These are phyloP conservation scores for Scheffersomyces titani DNA, from an alignment of 1,139 yeast species.

Conservation along the genomic window DNA sequence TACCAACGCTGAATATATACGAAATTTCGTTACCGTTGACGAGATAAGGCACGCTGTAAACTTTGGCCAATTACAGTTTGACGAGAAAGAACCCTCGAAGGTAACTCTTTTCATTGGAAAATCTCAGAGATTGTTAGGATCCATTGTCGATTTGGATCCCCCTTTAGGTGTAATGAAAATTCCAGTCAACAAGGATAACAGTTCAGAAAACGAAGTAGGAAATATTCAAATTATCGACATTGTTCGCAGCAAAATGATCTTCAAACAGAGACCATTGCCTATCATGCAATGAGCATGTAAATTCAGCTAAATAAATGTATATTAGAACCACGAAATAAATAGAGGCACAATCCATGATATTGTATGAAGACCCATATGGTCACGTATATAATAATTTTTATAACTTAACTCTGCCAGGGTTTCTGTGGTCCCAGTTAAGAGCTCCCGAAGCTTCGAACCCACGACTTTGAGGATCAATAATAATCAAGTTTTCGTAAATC, in stretches of 20 bases:
- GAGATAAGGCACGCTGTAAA: conserved; percentile 49
- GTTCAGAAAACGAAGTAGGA: conserved; percentile 9
- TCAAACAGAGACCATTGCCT: conserved; percentile 69
- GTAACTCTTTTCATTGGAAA: conserved; percentile 65
- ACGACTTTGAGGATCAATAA: conserved; percentile 16
- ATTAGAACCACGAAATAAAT: conserved; percentile 4
- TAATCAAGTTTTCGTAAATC: conserved; percentile 49
- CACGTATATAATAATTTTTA: conserved; percentile 1
- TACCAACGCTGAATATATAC: conserved; percentile 22
- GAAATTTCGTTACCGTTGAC: conserved; percentile 34
- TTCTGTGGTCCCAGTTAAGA: conserved; percentile 29
- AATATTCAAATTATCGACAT: conserved; percentile 57
- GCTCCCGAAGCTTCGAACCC: conserved; percentile 19
- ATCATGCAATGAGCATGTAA: conserved; percentile 51
- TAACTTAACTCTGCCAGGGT: conserved; percentile 14
- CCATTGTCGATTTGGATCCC: conserved; percentile 52
- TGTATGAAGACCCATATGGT: background rate
- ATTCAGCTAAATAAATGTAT: background rate
- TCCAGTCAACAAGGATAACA: conserved; percentile 20
- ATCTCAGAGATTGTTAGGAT: conserved; percentile 66
- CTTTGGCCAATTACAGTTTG: conserved; percentile 61
- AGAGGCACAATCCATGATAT: background rate
- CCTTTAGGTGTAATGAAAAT: conserved; percentile 64
- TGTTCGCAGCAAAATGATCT: conserved; percentile 55
- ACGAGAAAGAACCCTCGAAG: conserved; percentile 37